Base-by-base conservation (phyloP, 768 basidiomycete species). In the Podaxis sp. region DNA sequence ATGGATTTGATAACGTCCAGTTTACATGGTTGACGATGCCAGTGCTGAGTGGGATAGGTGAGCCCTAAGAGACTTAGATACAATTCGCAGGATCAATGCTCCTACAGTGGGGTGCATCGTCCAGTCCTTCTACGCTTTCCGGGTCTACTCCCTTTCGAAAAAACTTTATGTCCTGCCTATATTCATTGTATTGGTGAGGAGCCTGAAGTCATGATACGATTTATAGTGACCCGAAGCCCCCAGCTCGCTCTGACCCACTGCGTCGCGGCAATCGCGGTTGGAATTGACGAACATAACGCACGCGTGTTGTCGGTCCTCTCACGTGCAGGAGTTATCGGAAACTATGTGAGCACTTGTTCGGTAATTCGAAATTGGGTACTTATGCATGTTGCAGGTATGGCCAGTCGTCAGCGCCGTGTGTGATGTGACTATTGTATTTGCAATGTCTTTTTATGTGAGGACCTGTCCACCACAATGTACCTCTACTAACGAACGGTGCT, bases 401-500 rank as follows among this genome's bases (percentile, higher is more conserved):
- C 70, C 72, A 59, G 69, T 69, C n/a, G 62, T 65, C 35, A 71
- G 69, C 9, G 72, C 73, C 5, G 37, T 70, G 1, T 74, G 73
- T 36, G 75, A 76, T 55, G 56, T 71, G 1, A 21, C 66, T 7
- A 74, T 76, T 44, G 73, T 71, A 0, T 64, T 61, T 14, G 66
- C 64, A 27, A 75, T 73, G 71, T 64, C 69, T 5, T 74, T 65
- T 61, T 74, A 70, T 63, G 75, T 70, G 54, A 63, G 73, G 9
- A 5, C 40, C 40, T 5, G 21, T 35, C 14, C 9, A 9, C n/a
- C n/a, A 16, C 5, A 6, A 3, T 44, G 42, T 14, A 44, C 16
- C 42, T n/a, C 42, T 4, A 5, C 13, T 16, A 18, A 44, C 16
- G 6, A 7, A 44, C 3, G 16, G n/a, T 9, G 18, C 16, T 14